A percentile compares a stretch with the other conserved stretches of the same genome.
Evolutionary conservation across 768 basidiomycete species (phyloP).

Genomic region (Leccinum olivaceopallidum): DNA sequence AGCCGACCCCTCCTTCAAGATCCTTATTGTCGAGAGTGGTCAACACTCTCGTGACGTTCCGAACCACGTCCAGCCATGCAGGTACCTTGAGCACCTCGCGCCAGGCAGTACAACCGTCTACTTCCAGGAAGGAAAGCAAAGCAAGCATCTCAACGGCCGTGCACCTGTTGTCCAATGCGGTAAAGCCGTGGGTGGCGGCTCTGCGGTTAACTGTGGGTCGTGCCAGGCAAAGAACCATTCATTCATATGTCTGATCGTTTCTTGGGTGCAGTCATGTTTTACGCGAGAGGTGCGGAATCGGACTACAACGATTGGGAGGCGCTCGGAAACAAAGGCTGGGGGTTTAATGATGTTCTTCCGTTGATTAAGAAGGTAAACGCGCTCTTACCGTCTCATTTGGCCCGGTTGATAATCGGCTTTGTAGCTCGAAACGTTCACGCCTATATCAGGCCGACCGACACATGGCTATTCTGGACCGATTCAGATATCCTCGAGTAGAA

Average conservation of each 20-base stretch:
- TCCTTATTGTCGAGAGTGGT: slow-evolving; percentile 63
- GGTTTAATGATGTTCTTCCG: slow-evolving; percentile 55
- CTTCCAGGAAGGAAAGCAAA: slow-evolving; percentile 37
- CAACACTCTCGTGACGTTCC: slow-evolving; percentile 47
- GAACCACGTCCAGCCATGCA: slow-evolving; percentile 53
- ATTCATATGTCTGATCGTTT: background rate
- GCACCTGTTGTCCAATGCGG: slow-evolving; percentile 45
- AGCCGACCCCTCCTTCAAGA: slow-evolving; percentile 53
- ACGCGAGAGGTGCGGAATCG: slow-evolving; percentile 56
- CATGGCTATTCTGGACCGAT: slow-evolving; percentile 39
- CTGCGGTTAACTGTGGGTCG: slow-evolving; percentile 55
- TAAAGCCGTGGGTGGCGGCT: slow-evolving; percentile 62
- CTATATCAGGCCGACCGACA: slow-evolving; percentile 28
- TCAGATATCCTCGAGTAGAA: slow-evolving; percentile 15
- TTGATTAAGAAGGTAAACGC: slow-evolving; percentile 52
- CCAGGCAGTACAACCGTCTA: slow-evolving; percentile 24
- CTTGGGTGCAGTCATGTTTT: slow-evolving; percentile 42
- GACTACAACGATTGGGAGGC: slow-evolving; percentile 64
- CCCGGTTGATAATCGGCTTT: slow-evolving; percentile 42
- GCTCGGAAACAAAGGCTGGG: slow-evolving; percentile 59
- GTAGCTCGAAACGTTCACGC: slow-evolving; percentile 42
- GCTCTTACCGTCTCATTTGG: background rate
- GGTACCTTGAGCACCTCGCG: slow-evolving; percentile 44
- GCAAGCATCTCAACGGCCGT: slow-evolving; percentile 47
- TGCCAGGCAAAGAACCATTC: background rate